Conservation (phyloP, 345 rosid species). For the Isatis tinctoria region DNA sequence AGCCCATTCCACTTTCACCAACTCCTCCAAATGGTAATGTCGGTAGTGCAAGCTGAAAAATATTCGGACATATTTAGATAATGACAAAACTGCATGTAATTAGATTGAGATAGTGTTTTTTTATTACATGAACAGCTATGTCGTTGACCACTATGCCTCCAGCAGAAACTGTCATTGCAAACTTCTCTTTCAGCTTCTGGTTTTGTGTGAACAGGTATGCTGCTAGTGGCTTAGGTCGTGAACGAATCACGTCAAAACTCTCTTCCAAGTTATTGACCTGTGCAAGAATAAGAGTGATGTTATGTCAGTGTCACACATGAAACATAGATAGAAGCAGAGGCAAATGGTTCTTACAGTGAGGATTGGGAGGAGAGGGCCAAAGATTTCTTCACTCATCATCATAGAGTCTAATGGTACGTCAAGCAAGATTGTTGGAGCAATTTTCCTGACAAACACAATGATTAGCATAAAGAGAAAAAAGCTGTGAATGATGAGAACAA, state of each 20-base stretch:
- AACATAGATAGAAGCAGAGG: too few species aligned
- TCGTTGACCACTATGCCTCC: conserved; percentile 89
- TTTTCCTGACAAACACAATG: conserved; percentile 42
- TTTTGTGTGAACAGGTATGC: conserved; percentile 80
- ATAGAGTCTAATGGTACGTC: conserved; percentile 71
- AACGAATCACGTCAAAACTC: conserved; percentile 62
- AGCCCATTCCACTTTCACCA: conserved; percentile 88
- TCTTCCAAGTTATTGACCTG: conserved; percentile 85
- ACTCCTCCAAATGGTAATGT: conserved; percentile 92
- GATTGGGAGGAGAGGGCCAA: conserved; percentile 96
- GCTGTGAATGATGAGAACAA: neutral
- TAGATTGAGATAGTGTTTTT: neutral
- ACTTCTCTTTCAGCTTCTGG: conserved; percentile 64
- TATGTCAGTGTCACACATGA: too few species aligned
- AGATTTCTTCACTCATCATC: conserved; percentile 90
- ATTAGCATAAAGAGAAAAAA: neutral
- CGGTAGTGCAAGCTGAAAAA: conserved; percentile 63
- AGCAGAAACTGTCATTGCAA: conserved; percentile 65
- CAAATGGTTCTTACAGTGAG: conserved; percentile 38
- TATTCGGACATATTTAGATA: neutral
- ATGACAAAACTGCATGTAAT: neutral
- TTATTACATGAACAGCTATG: conserved; percentile 67
- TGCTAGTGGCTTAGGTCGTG: conserved; percentile 85
- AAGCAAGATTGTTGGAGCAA: conserved; percentile 86
- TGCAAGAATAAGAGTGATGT: neutral